phyloP scores from a whole-genome alignment of 179 eudicot genomes.

The Pouteria campechiana region DNA sequence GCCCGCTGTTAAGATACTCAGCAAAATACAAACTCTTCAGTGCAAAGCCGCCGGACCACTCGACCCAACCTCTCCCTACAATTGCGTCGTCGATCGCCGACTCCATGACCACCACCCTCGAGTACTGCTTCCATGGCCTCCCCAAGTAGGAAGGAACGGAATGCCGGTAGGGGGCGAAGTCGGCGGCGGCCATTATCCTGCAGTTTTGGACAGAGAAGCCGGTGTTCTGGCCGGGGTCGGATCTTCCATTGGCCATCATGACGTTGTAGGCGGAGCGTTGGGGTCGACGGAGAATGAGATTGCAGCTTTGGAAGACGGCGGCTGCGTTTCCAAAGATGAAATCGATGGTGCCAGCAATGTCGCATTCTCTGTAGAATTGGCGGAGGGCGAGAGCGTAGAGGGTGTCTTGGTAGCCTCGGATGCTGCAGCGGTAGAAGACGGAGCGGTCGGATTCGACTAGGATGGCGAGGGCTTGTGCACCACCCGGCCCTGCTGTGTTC shows the following conservation, averaged over 20 bases:
- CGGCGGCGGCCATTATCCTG: slow-evolving; percentile 24
- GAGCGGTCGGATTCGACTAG: slow-evolving; percentile 11
- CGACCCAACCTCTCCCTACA: slow-evolving; percentile 25
- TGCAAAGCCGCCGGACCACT: slow-evolving; percentile 26
- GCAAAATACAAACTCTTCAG: slow-evolving; percentile 19
- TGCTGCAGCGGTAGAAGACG: slow-evolving; percentile 16
- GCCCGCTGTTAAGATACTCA: slow-evolving; percentile 25
- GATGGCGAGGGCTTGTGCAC: slow-evolving; percentile 16
- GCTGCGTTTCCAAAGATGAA: slow-evolving; percentile 24
- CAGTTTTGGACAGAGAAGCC: slow-evolving; percentile 30
- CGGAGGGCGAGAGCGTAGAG: slow-evolving; percentile 13
- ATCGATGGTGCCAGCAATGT: slow-evolving; percentile 17
- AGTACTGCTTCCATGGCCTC: slow-evolving; percentile 30
- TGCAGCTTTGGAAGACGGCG: slow-evolving; percentile 20
- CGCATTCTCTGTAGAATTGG: slow-evolving; percentile 22
- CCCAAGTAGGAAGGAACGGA: slow-evolving; percentile 25
- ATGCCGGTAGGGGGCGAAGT: slow-evolving; percentile 11
- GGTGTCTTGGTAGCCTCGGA: slow-evolving; percentile 24
- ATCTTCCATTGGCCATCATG: slow-evolving; percentile 14
- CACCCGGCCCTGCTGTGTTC: slow-evolving; percentile 16
- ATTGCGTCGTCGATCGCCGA: slow-evolving; percentile 20
- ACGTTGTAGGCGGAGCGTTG: slow-evolving; percentile 7
- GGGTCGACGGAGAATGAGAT: slow-evolving; percentile 9
- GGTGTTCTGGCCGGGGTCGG: slow-evolving; percentile 12
- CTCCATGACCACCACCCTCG: slow-evolving; percentile 23